Base-by-base conservation (phyloP, 129 eudicot species). In the Saposhnikovia divaricata region DNA sequence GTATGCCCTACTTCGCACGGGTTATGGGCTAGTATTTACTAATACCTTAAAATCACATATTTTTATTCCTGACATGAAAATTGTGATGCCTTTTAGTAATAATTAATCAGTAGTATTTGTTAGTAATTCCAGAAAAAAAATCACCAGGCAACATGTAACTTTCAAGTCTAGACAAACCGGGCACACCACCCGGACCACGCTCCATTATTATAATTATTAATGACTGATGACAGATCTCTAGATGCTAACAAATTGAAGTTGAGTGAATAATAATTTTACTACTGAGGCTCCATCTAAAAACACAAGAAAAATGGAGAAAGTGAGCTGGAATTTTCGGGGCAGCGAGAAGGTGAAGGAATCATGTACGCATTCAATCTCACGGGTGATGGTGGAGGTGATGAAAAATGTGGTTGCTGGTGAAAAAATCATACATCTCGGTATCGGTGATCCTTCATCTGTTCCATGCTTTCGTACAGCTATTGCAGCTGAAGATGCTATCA, bases 401-500 rank as follows among this genome's bases (percentile, higher is more conserved):
- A 40, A 42, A 40, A 9, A 73, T 73, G 31, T 73, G 13, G n/a
- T 10, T 39, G 9, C 14, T 3, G 27, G 61, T 69, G 91, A 87
- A 9, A 10, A 59, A 23, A 10, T 83, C 4, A 66, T 88, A 46
- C 83, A 73, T 61, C 82, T 88, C 3, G 85, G 91, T n/a, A 83
- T 55, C 23, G 91, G 88, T 1, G 91, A 88, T 66, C 91, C 91
- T 18, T 84, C 88, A 2, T 72, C 75, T 0, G 80, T 82, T 43
- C 80, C 87, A 3, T 74, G 83, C 48, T 85, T 88, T 78, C 68
- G 83, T 53, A 77, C 90, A 4, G 69, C 85, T 28, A 15, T n/a
- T 25, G 78, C 63, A 5, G 88, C 87, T 27, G 80, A 74, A 31
- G 85, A 88, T 59, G 85, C 91, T 38, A 72, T 88, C 3, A 14